Evolutionary conservation across 306 rosid species (phyloP), one percentile per base, ranked within the genome.

Genomic region (Casuarina equisetifolia): DNA sequence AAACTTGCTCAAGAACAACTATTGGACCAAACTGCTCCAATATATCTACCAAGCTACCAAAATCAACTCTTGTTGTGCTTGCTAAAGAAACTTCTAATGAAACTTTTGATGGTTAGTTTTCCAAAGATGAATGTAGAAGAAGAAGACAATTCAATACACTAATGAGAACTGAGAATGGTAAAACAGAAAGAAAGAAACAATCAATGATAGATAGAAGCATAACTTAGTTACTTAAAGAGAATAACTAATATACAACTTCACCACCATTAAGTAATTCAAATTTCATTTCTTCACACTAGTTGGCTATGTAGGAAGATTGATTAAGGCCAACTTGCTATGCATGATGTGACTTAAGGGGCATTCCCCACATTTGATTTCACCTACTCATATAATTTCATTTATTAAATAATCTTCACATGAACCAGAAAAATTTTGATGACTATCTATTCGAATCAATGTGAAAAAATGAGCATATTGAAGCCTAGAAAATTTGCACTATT

Each of bases 121-220:
- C 87, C 38, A 73, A 57, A 76, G 75, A 66, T 49, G 82, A 74
- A 78, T 81, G 80, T 89, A 87, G 82, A 72, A 77, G 36, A 82
- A 77, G 32, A 51, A 74, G 70, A 72, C 77, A 40, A 9, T 57
- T 19, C 74, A 83, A 72, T 79, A 78, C 49, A 48, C 48, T 45
- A 75, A 36, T 54, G 72, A 68, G 64, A 39, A 70, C 17, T 36
- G 35, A 42, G 19, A 16, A 58, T 61, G 35, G 54, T 12, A 80
- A 62, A 51, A 35, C 25, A 51, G 53, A 61, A 69, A 36, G 53
- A 46, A 77, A 36, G 16, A 19, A 19, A 17, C 19, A 53, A 40
- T 43, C 10, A 49, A 20, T 74, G 71, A 73, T 43, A 77, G 59
- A 59, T 45, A 59, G 76, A 58, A 70, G 49, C 35, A 36, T 46